Evolutionary conservation across 768 basidiomycete genomes (phyloP).

Genomic region (Suillus lakei): DNA sequence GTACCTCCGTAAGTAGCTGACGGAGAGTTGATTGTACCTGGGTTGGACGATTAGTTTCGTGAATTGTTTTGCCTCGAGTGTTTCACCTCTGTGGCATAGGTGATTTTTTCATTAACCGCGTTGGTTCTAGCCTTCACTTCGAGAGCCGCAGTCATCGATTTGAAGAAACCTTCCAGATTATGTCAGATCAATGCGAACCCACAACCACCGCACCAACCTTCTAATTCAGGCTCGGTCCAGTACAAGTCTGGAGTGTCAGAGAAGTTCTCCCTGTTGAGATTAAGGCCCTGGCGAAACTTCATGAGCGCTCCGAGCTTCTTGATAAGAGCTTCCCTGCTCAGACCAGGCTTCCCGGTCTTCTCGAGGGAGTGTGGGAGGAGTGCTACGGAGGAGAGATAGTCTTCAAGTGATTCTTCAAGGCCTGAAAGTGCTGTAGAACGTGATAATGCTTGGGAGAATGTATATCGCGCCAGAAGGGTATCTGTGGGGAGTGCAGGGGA

Average conservation of each 20-base stretch:
- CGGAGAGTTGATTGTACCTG: slow-evolving; percentile 87
- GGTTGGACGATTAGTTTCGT: slow-evolving; percentile 7
- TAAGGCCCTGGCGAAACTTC: slow-evolving; percentile 90
- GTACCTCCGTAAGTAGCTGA: slow-evolving; percentile 84
- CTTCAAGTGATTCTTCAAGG: slow-evolving; percentile 83
- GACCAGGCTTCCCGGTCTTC: slow-evolving; percentile 81
- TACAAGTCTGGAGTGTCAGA: slow-evolving; percentile 91
- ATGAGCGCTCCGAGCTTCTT: slow-evolving; percentile 92
- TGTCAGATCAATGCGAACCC: not conserved
- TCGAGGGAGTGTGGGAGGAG: slow-evolving; percentile 76
- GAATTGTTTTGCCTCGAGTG: not conserved
- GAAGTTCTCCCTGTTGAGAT: slow-evolving; percentile 88
- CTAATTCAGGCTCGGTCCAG: slow-evolving; percentile 92
- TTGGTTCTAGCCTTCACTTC: slow-evolving; percentile 85
- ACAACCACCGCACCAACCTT: slow-evolving; percentile 51
- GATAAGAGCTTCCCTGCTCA: slow-evolving; percentile 82
- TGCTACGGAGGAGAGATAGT: slow-evolving; percentile 84
- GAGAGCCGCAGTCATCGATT: slow-evolving; percentile 81
- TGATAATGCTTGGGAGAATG: slow-evolving; percentile 90
- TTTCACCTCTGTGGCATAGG: slow-evolving; percentile 79
- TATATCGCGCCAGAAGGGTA: slow-evolving; percentile 85
- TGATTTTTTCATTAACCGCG: slow-evolving; percentile 90
- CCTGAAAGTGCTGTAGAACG: slow-evolving; percentile 87
- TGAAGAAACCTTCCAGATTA: slow-evolving; percentile 67
- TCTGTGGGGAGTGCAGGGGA: slow-evolving; percentile 64